A percentile compares a stretch with the other conserved stretches of the same genome.
Evolutionary conservation across 2,329 filamentous ascomycete species (phyloP).

Genomic region (Dothistroma pini): DNA sequence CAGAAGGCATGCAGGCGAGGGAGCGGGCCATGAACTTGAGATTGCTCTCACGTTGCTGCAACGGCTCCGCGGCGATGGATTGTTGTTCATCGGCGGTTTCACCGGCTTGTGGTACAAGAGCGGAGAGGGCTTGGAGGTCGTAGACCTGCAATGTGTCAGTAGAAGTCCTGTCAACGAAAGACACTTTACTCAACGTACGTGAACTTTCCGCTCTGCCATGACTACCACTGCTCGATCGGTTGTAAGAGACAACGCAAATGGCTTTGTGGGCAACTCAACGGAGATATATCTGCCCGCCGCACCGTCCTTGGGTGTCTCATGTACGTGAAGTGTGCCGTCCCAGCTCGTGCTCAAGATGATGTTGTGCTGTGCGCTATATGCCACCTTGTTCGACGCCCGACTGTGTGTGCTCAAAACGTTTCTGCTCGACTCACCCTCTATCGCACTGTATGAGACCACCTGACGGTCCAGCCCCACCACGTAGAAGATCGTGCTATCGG

Average conservation of each 20-base stretch:
- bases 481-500: slow-evolving; percentile 74
- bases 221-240: slow-evolving; percentile 87
- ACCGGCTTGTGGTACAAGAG: slow-evolving; percentile 50
- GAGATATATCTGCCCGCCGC: slow-evolving; percentile 12
- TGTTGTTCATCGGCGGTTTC: slow-evolving; percentile 12
- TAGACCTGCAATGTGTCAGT: slow-evolving; percentile 53
- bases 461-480: slow-evolving; percentile 82
- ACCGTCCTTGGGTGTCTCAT: slow-evolving; percentile 51
- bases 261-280: slow-evolving; percentile 75
- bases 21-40: slow-evolving; percentile 94
- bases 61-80: slow-evolving; percentile 52
- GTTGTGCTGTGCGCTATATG: slow-evolving; percentile 71
- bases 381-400: slow-evolving; percentile 71
- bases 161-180: not conserved
- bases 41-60: slow-evolving; percentile 90
- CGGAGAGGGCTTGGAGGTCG: slow-evolving; percentile 67
- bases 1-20: slow-evolving; percentile 94
- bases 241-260: slow-evolving; percentile 76
- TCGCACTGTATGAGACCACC: slow-evolving; percentile 70
- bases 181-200: slow-evolving; percentile 46
- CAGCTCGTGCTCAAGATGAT: slow-evolving; percentile 87
- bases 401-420: slow-evolving; percentile 75
- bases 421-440: slow-evolving; percentile 53
- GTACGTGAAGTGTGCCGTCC: slow-evolving; percentile 86
- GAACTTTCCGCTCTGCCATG: slow-evolving; percentile 89